Evolutionary conservation across 208 protist species (phyloP).

Genomic region (Trypanosoma lewisi): DNA sequence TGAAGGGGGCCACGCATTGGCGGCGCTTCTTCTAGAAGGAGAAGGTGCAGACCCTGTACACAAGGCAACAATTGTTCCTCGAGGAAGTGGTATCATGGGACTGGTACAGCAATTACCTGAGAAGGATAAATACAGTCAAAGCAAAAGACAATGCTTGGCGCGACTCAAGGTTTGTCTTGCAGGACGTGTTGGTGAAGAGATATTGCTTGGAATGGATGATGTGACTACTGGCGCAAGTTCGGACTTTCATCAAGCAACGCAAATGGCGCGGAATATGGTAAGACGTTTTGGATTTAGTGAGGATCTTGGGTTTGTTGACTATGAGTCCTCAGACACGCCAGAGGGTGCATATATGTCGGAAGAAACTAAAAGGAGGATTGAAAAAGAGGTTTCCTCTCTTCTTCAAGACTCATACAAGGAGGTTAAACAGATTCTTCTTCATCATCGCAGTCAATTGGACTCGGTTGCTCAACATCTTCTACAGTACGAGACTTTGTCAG

Average conservation of each 20-base stretch:
- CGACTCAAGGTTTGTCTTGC: constrained; percentile 86
- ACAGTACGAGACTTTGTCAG: constrained; percentile 82
- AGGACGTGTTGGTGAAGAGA: constrained; percentile 95
- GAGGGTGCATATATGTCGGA: constrained; percentile 91
- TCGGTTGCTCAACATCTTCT: constrained; percentile 80
- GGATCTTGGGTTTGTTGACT: constrained; percentile 84
- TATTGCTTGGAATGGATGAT: constrained; percentile 93
- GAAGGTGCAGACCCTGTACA: constrained; percentile 86
- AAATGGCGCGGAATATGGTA: constrained; percentile 89
- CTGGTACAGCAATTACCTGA: constrained; percentile 88
- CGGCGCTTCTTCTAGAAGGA: constrained; percentile 73
- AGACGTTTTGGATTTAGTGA: constrained; percentile 90
- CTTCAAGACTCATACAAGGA: constrained; percentile 75
- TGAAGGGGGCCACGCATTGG: constrained; percentile 86
- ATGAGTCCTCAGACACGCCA: constrained; percentile 64
- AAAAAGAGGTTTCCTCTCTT: constrained; percentile 71
- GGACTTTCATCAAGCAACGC: constrained; percentile 91
- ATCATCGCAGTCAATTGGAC: constrained; percentile 66
- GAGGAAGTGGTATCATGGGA: constrained; percentile 89
- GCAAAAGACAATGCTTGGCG: constrained; percentile 79
- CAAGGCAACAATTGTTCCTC: constrained; percentile 91
- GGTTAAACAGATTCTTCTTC: constrained; percentile 61
- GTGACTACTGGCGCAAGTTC: constrained; percentile 92
- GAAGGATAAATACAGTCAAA: constrained; percentile 86
- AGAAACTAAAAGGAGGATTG: constrained; percentile 86